phyloP scores from a whole-genome alignment of 2,329 filamentous ascomycete species.

The Cercospora zeina region DNA sequence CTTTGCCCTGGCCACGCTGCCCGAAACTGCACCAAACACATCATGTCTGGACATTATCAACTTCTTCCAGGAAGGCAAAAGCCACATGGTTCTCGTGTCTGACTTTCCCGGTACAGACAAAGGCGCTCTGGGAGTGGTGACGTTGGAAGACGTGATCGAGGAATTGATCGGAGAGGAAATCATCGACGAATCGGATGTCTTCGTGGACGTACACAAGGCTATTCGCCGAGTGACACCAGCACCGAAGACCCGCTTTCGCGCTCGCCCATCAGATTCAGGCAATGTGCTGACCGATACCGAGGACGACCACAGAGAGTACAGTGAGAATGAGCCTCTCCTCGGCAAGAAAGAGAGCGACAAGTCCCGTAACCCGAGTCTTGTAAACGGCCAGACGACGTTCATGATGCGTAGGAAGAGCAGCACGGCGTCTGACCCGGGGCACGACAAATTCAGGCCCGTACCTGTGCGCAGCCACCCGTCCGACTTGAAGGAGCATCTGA shows the following conservation, averaged over 20 bases:
- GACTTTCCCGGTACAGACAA: constrained; percentile 86
- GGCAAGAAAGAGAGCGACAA: constrained; percentile 26
- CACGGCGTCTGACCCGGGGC: constrained; percentile 40
- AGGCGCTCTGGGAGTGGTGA: constrained; percentile 90
- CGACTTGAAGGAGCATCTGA: constrained; percentile 60
- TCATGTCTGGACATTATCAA: constrained; percentile 98
- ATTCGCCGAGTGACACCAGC: constrained; percentile 86
- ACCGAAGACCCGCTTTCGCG: constrained; percentile 60
- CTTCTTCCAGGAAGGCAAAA: constrained; percentile 99
- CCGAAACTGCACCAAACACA: constrained; percentile 91
- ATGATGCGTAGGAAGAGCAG: constrained; percentile 51
- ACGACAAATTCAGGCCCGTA: constrained; percentile 34
- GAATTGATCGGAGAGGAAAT: constrained; percentile 99
- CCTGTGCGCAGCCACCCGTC: constrained; percentile 55
- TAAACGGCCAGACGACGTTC: constrained; percentile 45
- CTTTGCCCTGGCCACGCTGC: constrained; percentile 88
- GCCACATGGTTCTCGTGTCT: constrained; percentile 96
- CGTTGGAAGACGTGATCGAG: constrained; percentile 96
- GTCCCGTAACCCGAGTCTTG: constrained; percentile 39
- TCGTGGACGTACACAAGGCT: constrained; percentile 96
- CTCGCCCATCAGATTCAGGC: constrained; percentile 14
- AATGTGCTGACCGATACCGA: constrained; percentile 28
- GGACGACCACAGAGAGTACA: constrained; percentile 27
- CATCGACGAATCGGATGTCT: constrained; percentile 97
- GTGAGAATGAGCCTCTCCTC: constrained; percentile 38